phyloP scores from a whole-genome alignment of 352 stramenopile species.

The Thalassiosira ordinaria region DNA sequence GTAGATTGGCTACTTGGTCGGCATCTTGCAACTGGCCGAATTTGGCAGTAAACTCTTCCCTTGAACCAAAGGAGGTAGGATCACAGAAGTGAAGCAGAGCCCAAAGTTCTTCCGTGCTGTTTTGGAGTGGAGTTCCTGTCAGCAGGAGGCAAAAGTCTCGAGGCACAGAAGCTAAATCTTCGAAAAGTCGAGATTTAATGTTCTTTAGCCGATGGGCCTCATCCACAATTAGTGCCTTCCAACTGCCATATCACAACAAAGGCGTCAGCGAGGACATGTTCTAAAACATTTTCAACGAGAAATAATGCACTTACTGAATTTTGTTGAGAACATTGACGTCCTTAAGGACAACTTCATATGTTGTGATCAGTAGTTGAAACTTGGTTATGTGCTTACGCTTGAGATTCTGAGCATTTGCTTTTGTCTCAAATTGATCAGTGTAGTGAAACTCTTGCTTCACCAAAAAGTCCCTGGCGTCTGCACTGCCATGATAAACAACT shows the following conservation, averaged over 20 bases:
- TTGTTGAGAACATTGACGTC: constrained; percentile 91
- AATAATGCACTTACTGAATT: constrained; percentile 86
- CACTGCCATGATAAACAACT: constrained; percentile 85
- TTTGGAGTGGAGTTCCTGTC: constrained; percentile 97
- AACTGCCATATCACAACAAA: constrained; percentile 87
- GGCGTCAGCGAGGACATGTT: constrained; percentile 85
- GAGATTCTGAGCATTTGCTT: constrained; percentile 70
- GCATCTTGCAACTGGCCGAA: constrained; percentile 87
- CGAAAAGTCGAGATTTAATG: constrained; percentile 92
- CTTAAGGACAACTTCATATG: constrained; percentile 97
- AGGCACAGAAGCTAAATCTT: constrained; percentile 90
- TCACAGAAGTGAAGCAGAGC: constrained; percentile 97
- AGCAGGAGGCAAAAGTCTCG: constrained; percentile 91
- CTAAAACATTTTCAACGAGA: constrained; percentile 76
- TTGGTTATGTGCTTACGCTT: constrained; percentile 86
- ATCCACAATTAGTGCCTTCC: constrained; percentile 96
- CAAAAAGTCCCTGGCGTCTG: constrained; percentile 93
- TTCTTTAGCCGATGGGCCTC: constrained; percentile 98
- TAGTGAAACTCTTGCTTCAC: constrained; percentile 98
- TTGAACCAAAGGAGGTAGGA: constrained; percentile 91
- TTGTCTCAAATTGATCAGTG: constrained; percentile 84
- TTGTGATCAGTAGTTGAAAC: constrained; percentile 99
- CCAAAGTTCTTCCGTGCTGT: constrained; percentile 98
- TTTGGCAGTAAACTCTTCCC: constrained; percentile 92
- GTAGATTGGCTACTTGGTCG: constrained; percentile 93